A percentile compares a stretch with the other conserved stretches of the same genome.
These are phyloP conservation scores for Lumnitzera racemosa DNA, from an alignment of 345 rosid genomes.

Conservation along the genomic window DNA sequence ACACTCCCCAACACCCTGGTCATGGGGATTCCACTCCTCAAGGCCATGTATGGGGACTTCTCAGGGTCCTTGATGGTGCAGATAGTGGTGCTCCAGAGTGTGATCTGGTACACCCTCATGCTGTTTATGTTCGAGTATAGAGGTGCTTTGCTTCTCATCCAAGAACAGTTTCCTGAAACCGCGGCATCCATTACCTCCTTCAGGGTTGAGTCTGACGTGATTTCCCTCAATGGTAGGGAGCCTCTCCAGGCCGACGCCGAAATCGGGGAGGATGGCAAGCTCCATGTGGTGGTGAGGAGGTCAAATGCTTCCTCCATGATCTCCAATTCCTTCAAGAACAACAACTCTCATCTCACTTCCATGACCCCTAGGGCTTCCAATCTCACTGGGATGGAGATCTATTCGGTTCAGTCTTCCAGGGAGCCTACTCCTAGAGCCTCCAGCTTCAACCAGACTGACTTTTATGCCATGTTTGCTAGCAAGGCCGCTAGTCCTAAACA, in stretches of 20 bases:
- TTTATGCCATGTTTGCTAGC: slow-evolving; percentile 79
- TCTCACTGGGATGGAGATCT: slow-evolving; percentile 71
- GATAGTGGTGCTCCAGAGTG: slow-evolving; percentile 72
- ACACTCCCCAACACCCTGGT: slow-evolving; percentile 82
- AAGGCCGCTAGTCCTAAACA: slow-evolving; percentile 79
- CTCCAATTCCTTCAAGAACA: slow-evolving; percentile 59
- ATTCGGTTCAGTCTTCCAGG: slow-evolving; percentile 67
- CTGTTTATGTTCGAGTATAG: slow-evolving; percentile 75
- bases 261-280: slow-evolving; percentile 79
- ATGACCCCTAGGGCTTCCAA: slow-evolving; percentile 76
- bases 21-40: slow-evolving; percentile 76
- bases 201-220: slow-evolving; percentile 67
- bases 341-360: slow-evolving; percentile 32
- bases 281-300: slow-evolving; percentile 66
- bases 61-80: slow-evolving; percentile 76
- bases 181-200: slow-evolving; percentile 75
- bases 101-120: slow-evolving; percentile 81
- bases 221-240: slow-evolving; percentile 74
- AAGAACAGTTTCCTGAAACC: slow-evolving; percentile 78
- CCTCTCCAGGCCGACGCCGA: slow-evolving; percentile 70
- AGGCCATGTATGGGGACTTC: slow-evolving; percentile 81
- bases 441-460: slow-evolving; percentile 77
- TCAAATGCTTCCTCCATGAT: slow-evolving; percentile 50
- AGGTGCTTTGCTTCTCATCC: slow-evolving; percentile 65
- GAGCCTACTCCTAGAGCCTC: slow-evolving; percentile 89